phyloP scores from a whole-genome alignment of 371 early-diverging fungal species.

The Rhizopus stolonifer region DNA sequence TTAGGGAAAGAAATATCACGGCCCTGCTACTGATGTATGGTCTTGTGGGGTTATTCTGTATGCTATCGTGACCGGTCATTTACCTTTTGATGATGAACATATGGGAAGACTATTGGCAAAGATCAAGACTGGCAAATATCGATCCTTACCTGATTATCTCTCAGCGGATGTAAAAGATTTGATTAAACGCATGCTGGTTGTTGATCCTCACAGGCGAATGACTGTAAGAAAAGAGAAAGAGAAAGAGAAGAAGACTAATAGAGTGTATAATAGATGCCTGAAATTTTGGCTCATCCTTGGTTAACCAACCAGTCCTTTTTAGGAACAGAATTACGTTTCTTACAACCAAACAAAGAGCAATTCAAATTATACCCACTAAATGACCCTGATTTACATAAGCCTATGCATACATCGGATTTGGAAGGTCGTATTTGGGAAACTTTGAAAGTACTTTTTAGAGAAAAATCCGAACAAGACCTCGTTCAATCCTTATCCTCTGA shows the following conservation, averaged over 20 bases:
- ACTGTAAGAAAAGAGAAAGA: conserved; percentile 31
- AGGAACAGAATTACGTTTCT: conserved; percentile 33
- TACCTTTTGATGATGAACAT: conserved; percentile 94
- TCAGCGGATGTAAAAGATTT: conserved; percentile 63
- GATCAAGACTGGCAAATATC: conserved; percentile 58
- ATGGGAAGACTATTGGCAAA: conserved; percentile 70
- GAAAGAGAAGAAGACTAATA: background rate
- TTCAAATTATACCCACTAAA: conserved; percentile 20
- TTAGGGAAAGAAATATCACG: conserved; percentile 69
- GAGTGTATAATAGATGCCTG: conserved; percentile 31
- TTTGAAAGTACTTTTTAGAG: conserved; percentile 32
- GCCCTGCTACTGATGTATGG: conserved; percentile 89
- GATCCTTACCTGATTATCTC: conserved; percentile 59
- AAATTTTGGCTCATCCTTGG: conserved; percentile 44
- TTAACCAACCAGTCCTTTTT: conserved; percentile 38
- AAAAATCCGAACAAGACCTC: conserved; percentile 25
- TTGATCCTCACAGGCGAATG: conserved; percentile 53
- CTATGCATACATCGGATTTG: conserved; percentile 31
- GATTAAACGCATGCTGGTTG: conserved; percentile 54
- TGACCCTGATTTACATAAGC: conserved; percentile 22
- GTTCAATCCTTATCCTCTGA: conserved; percentile 14
- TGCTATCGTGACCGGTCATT: conserved; percentile 83
- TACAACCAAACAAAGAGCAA: conserved; percentile 10
- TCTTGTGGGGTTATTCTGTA: conserved; percentile 91
- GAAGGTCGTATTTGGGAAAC: conserved; percentile 44